Evolutionary conservation across 352 stramenopile genomes (phyloP).

Genomic region (Pythium brachiatum): DNA sequence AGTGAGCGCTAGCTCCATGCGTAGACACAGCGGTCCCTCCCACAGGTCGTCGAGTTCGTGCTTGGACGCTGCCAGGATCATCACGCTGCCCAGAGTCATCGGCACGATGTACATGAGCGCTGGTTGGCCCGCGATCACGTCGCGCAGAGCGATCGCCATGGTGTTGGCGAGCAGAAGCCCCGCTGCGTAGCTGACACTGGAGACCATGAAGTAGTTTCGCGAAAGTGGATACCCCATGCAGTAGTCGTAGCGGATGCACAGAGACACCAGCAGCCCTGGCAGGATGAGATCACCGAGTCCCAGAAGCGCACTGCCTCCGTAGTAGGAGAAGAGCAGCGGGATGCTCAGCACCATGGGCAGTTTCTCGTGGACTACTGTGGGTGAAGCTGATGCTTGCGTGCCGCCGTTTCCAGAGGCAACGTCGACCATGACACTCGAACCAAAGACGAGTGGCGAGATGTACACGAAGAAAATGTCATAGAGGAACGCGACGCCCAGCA

Average conservation of each 20-base stretch:
- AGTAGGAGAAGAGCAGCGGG: conserved; percentile 86
- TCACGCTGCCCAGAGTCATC: conserved; percentile 72
- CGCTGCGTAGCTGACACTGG: conserved; percentile 78
- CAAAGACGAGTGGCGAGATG: conserved; percentile 82
- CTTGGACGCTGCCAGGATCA: conserved; percentile 46
- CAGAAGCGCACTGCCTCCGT: conserved; percentile 87
- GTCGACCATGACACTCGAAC: conserved; percentile 89
- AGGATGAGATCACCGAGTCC: conserved; percentile 94
- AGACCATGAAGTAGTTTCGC: conserved; percentile 73
- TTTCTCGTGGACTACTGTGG: conserved; percentile 22
- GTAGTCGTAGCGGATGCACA: conserved; percentile 91
- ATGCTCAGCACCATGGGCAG: conserved; percentile 81
- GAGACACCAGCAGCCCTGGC: conserved; percentile 89
- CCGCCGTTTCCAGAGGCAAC: conserved; percentile 70
- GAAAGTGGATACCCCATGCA: conserved; percentile 50
- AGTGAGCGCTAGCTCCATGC: conserved; percentile 17
- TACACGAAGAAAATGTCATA: conserved; percentile 96
- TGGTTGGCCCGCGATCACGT: conserved; percentile 87
- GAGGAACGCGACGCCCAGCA: conserved; percentile 86
- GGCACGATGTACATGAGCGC: conserved; percentile 96
- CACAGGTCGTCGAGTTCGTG: conserved; percentile 75
- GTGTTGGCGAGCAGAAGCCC: conserved; percentile 91
- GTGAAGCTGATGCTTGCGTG: conserved; percentile 9
- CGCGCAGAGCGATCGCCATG: conserved; percentile 88
- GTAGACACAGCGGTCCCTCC: conserved; percentile 50